Percentiles rank a stretch among this genome's conserved stretches.
Evolutionary conservation across 2,329 filamentous ascomycete genomes (phyloP).

Genomic region (Pseudogymnoascus sp.): DNA sequence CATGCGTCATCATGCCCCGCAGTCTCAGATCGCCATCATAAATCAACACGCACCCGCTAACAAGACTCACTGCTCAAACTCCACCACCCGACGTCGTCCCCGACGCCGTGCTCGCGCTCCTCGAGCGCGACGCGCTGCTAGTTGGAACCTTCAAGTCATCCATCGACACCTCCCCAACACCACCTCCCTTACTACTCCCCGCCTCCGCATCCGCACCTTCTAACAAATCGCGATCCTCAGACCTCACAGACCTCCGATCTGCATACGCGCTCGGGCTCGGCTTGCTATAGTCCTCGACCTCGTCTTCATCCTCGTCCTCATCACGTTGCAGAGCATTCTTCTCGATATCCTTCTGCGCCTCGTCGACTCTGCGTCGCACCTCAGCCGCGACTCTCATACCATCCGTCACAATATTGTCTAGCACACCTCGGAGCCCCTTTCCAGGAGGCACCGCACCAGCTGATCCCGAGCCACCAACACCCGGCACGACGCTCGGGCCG

Average conservation of each 20-base stretch:
- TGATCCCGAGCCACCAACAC: constrained; percentile 22
- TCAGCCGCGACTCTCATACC: constrained; percentile 94
- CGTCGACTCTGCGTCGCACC: constrained; percentile 87
- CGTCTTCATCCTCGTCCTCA: constrained; percentile 63
- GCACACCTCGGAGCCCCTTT: constrained; percentile 79
- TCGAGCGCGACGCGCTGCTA: constrained; percentile 24
- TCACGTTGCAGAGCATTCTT: constrained; percentile 65
- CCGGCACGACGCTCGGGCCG: constrained; percentile 39
- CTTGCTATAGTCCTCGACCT: constrained; percentile 55
- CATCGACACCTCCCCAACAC: constrained; percentile 16
- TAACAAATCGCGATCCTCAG: constrained; percentile 62
- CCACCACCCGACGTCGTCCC: constrained; percentile 35
- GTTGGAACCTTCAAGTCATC: constrained; percentile 18
- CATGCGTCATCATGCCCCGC: not conserved
- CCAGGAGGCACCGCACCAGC: constrained; percentile 36
- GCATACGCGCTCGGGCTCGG: constrained; percentile 42
- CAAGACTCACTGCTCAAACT: constrained; percentile 35
- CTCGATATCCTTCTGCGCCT: constrained; percentile 87
- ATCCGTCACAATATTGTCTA: constrained; percentile 96
- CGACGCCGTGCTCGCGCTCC: constrained; percentile 27
- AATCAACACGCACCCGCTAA: constrained; percentile 1
- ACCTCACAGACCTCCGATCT: constrained; percentile 58
- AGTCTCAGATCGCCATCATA: constrained; percentile 3
- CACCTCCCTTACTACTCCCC: constrained; percentile 34
- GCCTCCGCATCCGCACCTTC: constrained; percentile 70